These are phyloP conservation scores for Alopecurus myosuroides DNA, from an alignment of 176 grass and related monocot species.

Conservation along the genomic window DNA sequence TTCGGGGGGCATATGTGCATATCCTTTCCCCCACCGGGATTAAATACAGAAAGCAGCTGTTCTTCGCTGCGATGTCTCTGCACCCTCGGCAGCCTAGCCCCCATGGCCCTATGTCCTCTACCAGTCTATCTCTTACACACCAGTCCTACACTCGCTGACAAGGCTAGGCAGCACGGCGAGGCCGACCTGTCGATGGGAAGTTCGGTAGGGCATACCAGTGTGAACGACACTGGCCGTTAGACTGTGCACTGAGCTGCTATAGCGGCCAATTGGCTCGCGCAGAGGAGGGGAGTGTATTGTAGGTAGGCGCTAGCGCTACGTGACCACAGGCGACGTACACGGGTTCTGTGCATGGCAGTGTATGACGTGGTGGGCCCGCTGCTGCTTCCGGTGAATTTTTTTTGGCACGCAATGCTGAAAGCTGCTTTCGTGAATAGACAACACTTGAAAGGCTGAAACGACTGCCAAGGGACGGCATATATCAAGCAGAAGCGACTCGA, in stretches of 20 bases:
- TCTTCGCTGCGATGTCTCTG: slow-evolving; percentile 21
- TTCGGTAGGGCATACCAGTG: background rate
- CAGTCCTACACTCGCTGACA: background rate
- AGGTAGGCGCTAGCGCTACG: slow-evolving; percentile 9
- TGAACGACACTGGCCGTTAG: slow-evolving; percentile 21
- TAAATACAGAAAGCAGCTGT: slow-evolving; percentile 20
- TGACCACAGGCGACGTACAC: background rate
- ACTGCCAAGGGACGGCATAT: background rate
- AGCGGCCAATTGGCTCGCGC: slow-evolving; percentile 6
- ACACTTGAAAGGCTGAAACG: background rate
- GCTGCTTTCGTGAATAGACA: background rate
- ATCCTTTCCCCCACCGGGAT: background rate
- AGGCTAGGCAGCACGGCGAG: rapidly evolving
- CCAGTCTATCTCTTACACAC: background rate
- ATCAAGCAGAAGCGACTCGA: background rate
- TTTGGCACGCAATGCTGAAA: background rate
- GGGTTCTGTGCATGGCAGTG: background rate
- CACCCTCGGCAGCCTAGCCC: background rate
- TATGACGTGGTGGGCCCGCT: slow-evolving; percentile 19
- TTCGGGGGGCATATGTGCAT: background rate
- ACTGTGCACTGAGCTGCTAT: slow-evolving; percentile 18
- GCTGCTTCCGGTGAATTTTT: background rate
- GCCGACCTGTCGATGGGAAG: background rate
- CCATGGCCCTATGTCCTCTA: rapidly evolving
- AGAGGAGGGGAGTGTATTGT: background rate